Evolutionary conservation across 1,139 yeast species (phyloP), one percentile per base, ranked within the genome.

Genomic region (Nakaseomyces glabratus): DNA sequence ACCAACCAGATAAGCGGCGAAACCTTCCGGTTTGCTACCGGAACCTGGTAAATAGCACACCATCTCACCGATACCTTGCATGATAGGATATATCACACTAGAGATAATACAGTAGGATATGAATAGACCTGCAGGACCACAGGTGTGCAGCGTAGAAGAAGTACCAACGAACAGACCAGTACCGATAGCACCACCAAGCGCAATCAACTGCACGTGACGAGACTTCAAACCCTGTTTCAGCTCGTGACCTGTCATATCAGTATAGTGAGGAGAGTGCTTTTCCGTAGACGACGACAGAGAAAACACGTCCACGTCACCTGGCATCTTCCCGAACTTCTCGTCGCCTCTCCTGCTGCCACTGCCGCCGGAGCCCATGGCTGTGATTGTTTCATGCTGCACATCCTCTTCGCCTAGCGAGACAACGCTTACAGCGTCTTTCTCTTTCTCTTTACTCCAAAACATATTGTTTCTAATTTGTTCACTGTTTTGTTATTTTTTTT

Each of bases 171-270:
- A 68, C 58, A 74, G 48, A 70, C 67, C 67, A 2, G 68, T 82
- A 58, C 94, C 94, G 46, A 84, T 81, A 37, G 82, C 68, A 40
- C 94, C 93, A 54, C 94, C 94, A 49, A 84, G 72, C 33, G 93
- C 93, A 58, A 84, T 82, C 74, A 76, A 69, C 52, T 74, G 79
- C 36, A 74, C 57, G 44, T 73, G 79, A 49, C 77, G 79, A 76
- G 62, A 65, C 49, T 76, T 76, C 42, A 80, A 65, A 28, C 71
- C 66, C 52, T 84, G 66, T 33, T 75, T 63, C 41, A 82, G 31
- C 29, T 37, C 34, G 16, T 31, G 36, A 7, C 24, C 35, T 5
- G 13, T 16, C 11, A 23, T 35, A 3, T 23, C 26, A 7, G 26
- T 25, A 13, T 8, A 32, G 13, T 24, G 20, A 19, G 15, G 16